phyloP scores from a whole-genome alignment of 768 basidiomycete genomes.

The Leucocoprinus leucothites region DNA sequence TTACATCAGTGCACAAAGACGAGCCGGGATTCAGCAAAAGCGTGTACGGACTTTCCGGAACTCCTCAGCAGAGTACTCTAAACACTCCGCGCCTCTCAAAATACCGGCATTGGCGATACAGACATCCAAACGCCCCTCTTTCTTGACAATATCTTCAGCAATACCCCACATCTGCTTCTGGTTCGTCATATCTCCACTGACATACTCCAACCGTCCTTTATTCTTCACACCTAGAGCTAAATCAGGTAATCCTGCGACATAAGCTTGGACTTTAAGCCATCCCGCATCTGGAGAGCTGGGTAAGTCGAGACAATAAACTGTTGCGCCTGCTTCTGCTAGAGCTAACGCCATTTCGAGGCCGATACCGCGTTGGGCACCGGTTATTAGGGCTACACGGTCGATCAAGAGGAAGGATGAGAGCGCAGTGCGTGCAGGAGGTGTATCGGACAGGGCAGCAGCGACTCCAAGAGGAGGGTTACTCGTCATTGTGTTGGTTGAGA shows the following conservation, averaged over 20 bases:
- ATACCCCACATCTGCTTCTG: constrained; percentile 45
- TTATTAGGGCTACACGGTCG: constrained; percentile 22
- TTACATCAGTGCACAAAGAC: background rate
- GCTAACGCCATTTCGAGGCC: constrained; percentile 27
- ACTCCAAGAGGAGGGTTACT: background rate
- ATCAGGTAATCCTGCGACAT: constrained; percentile 16
- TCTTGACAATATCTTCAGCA: constrained; percentile 49
- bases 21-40: background rate
- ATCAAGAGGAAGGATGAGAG: constrained; percentile 18
- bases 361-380: constrained; percentile 25
- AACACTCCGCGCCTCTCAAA: constrained; percentile 42
- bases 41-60: constrained; percentile 46
- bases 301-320: constrained; percentile 62
- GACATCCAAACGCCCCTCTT: constrained; percentile 61
- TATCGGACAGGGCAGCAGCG: constrained; percentile 9
- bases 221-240: constrained; percentile 13
- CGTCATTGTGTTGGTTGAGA: background rate
- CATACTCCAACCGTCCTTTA: constrained; percentile 41
- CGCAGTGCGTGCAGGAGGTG: constrained; percentile 14
- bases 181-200: constrained; percentile 53
- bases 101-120: constrained; percentile 70
- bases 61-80: constrained; percentile 54
- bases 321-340: constrained; percentile 23
- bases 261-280: constrained; percentile 45
- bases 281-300: constrained; percentile 43